Percentiles rank a stretch among this genome's conserved stretches.
Evolutionary conservation across 805 yeast species (phyloP).

Genomic region (Grigorovia humatica): DNA sequence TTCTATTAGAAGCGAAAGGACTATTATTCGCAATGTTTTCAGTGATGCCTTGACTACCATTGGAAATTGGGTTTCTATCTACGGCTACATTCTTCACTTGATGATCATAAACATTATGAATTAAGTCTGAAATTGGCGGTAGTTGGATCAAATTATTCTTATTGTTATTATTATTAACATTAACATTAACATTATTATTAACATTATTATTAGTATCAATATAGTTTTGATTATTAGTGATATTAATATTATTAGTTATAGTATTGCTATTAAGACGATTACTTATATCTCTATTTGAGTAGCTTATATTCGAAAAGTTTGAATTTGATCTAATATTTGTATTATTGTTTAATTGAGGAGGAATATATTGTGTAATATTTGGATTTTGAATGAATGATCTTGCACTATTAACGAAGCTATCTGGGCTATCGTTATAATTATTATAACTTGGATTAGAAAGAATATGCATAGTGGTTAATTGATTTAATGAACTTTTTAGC

Average conservation of each 20-base stretch:
- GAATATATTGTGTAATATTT: neutral
- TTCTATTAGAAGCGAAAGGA: no score
- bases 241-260: neutral
- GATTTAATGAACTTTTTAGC: neutral
- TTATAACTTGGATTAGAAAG: neutral
- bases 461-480: neutral
- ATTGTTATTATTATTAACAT: neutral
- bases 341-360: neutral
- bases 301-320: no score
- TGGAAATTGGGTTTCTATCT: neutral
- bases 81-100: neutral
- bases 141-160: neutral
- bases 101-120: neutral
- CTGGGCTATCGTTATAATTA: neutral
- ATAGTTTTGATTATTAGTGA: no score
- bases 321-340: neutral
- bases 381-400: neutral
- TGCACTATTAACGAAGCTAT: neutral
- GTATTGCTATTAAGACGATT: neutral
- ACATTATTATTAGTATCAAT: neutral
- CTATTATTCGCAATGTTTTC: no score
- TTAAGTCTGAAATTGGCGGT: neutral
- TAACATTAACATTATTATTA: neutral
- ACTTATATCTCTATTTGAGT: neutral
- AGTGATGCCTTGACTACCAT: neutral